phyloP scores from a whole-genome alignment of 1,284 basidiomycete species.

The Cutaneotrichosporon sp. region DNA sequence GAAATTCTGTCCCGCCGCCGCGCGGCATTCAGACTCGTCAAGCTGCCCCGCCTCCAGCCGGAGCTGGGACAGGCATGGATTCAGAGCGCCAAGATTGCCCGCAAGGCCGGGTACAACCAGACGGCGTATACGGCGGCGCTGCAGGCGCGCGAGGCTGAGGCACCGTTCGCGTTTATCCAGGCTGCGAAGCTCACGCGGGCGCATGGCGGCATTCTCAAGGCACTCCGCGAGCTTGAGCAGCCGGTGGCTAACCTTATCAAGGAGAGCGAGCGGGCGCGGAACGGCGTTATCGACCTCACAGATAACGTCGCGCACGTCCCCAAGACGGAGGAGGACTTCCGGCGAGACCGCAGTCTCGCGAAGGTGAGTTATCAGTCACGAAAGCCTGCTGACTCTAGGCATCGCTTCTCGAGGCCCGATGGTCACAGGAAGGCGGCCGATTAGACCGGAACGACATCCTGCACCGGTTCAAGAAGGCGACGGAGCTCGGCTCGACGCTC shows the following conservation, averaged over 20 bases:
- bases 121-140: constrained; percentile 95
- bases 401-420: constrained; percentile 78
- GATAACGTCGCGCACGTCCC: constrained; percentile 32
- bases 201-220: constrained; percentile 76
- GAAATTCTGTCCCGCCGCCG: constrained; percentile 84
- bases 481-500: constrained; percentile 59
- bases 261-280: not conserved
- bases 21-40: constrained; percentile 64
- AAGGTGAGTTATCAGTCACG: constrained; percentile 56
- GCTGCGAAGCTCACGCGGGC: constrained; percentile 80
- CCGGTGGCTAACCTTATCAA: constrained; percentile 8
- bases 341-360: constrained; percentile 50
- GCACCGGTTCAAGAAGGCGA: constrained; percentile 58
- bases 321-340: constrained; percentile 50
- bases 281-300: constrained; percentile 53
- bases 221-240: constrained; percentile 68
- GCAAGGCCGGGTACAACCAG: constrained; percentile 92
- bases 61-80: constrained; percentile 86
- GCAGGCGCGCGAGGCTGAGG: constrained; percentile 74
- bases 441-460: constrained; percentile 65
- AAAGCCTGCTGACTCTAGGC: constrained; percentile 55
- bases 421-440: constrained; percentile 87
- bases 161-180: constrained; percentile 81
- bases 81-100: constrained; percentile 85
- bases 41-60: constrained; percentile 40